phyloP scores from a whole-genome alignment of 371 early-diverging fungal species.

The Mortierella sp. region DNA sequence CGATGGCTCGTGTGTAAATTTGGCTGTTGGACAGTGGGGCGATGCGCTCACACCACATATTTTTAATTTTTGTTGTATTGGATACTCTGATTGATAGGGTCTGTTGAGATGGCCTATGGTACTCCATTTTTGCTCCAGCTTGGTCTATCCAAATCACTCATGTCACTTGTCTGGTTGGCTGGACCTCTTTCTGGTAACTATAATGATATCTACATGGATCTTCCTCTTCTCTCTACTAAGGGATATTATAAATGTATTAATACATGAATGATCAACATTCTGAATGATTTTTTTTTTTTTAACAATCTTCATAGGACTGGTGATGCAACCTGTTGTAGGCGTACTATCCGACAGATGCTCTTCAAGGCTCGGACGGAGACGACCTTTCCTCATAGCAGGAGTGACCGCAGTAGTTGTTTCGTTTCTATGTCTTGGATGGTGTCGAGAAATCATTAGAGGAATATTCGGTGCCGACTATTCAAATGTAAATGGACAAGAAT shows the following conservation, averaged over 20 bases:
- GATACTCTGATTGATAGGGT: constrained; percentile 33
- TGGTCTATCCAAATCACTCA: constrained; percentile 85
- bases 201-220: neutral
- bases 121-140: constrained; percentile 91
- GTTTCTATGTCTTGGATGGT: constrained; percentile 85
- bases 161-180: constrained; percentile 96
- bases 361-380: constrained; percentile 76
- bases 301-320: constrained; percentile 67
- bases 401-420: constrained; percentile 72
- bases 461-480: constrained; percentile 60
- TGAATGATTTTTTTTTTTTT: neutral
- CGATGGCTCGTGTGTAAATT: too few relatives aligned
- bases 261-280: neutral
- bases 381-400: constrained; percentile 82
- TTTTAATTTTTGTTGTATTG: constrained; percentile 1
- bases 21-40: too few relatives aligned
- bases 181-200: constrained; percentile 92
- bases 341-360: constrained; percentile 80
- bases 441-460: constrained; percentile 72
- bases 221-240: too few relatives aligned
- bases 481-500: too few relatives aligned
- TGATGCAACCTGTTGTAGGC: constrained; percentile 90
- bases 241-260: too few relatives aligned
- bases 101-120: constrained; percentile 66
- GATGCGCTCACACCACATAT: neutral